A percentile compares a stretch with the other conserved stretches of the same genome.
Evolutionary conservation across 257 asterid species (phyloP).

Genomic region (Orobanche coerulescens): DNA sequence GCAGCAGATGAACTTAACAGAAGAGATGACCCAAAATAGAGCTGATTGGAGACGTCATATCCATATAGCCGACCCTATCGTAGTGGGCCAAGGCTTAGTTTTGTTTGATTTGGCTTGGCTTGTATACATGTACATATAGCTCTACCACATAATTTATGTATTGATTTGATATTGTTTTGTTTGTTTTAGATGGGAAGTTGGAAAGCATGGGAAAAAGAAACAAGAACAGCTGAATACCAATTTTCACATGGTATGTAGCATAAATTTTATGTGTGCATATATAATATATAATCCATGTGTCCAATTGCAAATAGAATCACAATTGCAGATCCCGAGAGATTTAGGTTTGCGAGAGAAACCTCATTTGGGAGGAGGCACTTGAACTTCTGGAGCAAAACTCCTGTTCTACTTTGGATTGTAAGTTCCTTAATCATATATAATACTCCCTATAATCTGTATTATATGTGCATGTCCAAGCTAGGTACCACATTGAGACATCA

Average conservation of each 20-base stretch:
- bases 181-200: conserved; percentile 65
- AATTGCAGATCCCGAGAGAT: conserved; percentile 74
- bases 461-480: too few species aligned
- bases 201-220: conserved; percentile 81
- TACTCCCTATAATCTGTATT: too few species aligned
- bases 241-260: conserved; percentile 52
- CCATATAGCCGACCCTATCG: too few species aligned
- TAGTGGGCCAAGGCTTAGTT: too few species aligned
- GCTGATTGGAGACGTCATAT: too few species aligned
- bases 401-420: conserved; percentile 77
- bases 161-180: neutral
- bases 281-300: neutral
- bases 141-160: too few species aligned
- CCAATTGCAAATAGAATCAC: neutral
- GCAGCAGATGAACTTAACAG: too few species aligned
- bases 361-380: conserved; percentile 88
- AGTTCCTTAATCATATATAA: conserved; percentile 11
- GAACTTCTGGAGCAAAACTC: conserved; percentile 72
- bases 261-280: neutral
- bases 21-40: too few species aligned
- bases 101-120: too few species aligned
- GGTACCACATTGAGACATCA: too few species aligned
- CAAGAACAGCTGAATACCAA: conserved; percentile 64
- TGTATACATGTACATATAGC: too few species aligned
- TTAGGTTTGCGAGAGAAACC: conserved; percentile 87